phyloP scores from a whole-genome alignment of 768 basidiomycete genomes.

The Collybiopsis luxurians region DNA sequence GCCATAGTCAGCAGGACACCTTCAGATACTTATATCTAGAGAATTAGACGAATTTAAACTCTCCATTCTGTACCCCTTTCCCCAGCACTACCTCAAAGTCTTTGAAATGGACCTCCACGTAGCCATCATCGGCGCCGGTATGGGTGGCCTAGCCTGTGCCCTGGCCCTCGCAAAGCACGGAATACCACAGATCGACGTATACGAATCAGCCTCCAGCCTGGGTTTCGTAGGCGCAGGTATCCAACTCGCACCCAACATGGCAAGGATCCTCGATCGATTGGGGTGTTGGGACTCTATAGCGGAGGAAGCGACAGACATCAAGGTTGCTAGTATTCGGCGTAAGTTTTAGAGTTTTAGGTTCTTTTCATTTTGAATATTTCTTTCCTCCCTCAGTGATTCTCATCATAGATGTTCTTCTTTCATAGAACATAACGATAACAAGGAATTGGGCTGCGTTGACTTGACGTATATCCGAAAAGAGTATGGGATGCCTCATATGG shows the following conservation, averaged over 20 bases:
- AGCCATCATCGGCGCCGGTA: constrained; percentile 18
- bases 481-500: constrained; percentile 30
- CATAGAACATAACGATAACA: constrained; percentile 21
- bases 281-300: constrained; percentile 25
- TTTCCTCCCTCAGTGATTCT: not conserved
- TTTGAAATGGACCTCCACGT: constrained; percentile 14
- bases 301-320: constrained; percentile 24
- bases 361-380: too few species aligned
- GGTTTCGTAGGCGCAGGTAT: constrained; percentile 36
- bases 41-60: too few species aligned
- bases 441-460: constrained; percentile 26
- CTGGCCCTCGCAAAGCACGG: constrained; percentile 26
- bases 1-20: too few species aligned
- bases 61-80: too few species aligned
- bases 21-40: too few species aligned
- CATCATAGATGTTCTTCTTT: too few species aligned
- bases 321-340: constrained; percentile 25
- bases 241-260: constrained; percentile 33
- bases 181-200: constrained; percentile 27
- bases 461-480: constrained; percentile 23
- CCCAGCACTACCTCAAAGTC: too few species aligned
- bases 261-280: constrained; percentile 24
- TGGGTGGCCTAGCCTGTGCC: constrained; percentile 27
- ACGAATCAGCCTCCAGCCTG: constrained; percentile 24
- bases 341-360: too few species aligned